Evolutionary conservation across 73 alveolate genomes (phyloP).

Genomic region (Blepharisma japonicum): DNA sequence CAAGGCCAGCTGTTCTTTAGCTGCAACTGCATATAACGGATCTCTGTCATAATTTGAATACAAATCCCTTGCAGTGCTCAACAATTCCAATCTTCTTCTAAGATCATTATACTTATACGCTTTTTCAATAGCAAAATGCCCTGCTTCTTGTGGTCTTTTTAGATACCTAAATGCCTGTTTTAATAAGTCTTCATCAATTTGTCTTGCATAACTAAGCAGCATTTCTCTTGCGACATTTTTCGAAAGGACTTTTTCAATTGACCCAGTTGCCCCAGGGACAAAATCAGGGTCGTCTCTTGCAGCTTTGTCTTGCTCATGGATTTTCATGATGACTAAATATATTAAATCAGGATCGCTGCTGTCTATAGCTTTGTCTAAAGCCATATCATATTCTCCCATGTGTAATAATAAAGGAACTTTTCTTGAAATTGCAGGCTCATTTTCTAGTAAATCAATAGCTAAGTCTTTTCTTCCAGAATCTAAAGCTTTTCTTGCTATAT

Average conservation of each 20-base stretch:
- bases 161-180: background rate
- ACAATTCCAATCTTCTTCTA: background rate
- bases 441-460: slow-evolving; percentile 44
- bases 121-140: background rate
- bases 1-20: slow-evolving; percentile 6
- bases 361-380: slow-evolving; percentile 42
- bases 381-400: slow-evolving; percentile 59
- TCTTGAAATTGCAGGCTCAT: slow-evolving; percentile 47
- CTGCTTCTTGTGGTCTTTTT: background rate
- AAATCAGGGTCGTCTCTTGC: background rate
- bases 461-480: slow-evolving; percentile 47
- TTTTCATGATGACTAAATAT: slow-evolving; percentile 43
- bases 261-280: slow-evolving; percentile 1
- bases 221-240: background rate
- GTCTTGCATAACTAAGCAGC: slow-evolving; percentile 12
- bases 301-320: slow-evolving; percentile 9
- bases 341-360: slow-evolving; percentile 48
- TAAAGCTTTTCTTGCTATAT: slow-evolving; percentile 48
- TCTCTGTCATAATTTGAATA: background rate
- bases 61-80: background rate
- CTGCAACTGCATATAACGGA: slow-evolving; percentile 9
- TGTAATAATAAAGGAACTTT: slow-evolving; percentile 50
- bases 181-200: background rate
- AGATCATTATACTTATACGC: background rate
- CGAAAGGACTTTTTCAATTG: background rate